Percentiles rank a stretch among this genome's conserved stretches.
phyloP scores from a whole-genome alignment of 2,329 filamentous ascomycete species.

The Ophiosphaerella herpotricha region DNA sequence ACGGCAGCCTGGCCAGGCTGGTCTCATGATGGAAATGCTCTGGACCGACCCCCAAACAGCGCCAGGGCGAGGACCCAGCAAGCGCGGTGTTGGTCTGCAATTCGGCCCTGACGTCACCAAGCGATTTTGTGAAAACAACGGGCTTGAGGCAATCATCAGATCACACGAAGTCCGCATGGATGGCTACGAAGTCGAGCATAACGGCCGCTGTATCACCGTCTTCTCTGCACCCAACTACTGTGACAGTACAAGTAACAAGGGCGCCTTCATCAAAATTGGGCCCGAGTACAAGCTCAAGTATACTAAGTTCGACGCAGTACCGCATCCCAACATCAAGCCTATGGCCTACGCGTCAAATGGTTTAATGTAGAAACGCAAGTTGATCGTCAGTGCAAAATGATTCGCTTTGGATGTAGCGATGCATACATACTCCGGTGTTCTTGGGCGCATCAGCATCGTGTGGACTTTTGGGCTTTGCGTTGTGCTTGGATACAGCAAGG shows the following conservation, averaged over 20 bases:
- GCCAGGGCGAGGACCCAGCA: constrained; percentile 88
- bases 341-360: constrained; percentile 90
- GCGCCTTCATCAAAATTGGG: constrained; percentile 96
- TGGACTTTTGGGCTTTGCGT: constrained; percentile 19
- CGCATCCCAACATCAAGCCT: constrained; percentile 91
- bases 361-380: constrained; percentile 63
- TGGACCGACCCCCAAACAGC: constrained; percentile 95
- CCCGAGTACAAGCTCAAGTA: constrained; percentile 89
- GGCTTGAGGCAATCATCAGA: constrained; percentile 90
- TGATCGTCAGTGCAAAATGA: constrained; percentile 7
- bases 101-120: constrained; percentile 97
- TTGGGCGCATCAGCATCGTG: constrained; percentile 39
- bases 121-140: constrained; percentile 94
- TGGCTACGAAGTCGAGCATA: constrained; percentile 97
- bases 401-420: constrained; percentile 33
- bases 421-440: constrained; percentile 47
- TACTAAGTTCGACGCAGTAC: constrained; percentile 93
- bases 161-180: constrained; percentile 99
- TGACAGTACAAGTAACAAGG: constrained; percentile 96
- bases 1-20: constrained; percentile 87
- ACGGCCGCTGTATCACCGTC: constrained; percentile 95
- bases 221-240: constrained; percentile 98
- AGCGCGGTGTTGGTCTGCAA: constrained; percentile 93
- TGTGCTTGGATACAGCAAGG: constrained; percentile 5
- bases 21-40: constrained; percentile 99